Conservation (phyloP, 1,284 basidiomycete genomes). For the Ustilago crameri region DNA sequence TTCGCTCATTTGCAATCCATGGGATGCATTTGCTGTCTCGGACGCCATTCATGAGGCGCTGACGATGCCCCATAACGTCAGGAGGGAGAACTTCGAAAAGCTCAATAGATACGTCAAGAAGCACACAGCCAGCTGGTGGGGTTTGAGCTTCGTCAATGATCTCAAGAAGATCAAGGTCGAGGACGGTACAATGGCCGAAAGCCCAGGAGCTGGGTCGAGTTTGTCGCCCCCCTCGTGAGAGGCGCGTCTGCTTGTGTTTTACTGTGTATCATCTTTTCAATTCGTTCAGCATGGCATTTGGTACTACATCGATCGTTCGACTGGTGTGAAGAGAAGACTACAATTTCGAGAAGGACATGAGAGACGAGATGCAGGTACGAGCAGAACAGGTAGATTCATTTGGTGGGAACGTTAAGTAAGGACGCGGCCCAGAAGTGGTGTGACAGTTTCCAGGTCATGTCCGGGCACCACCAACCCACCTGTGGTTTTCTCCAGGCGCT, state of each 20-base stretch:
- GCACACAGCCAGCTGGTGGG: conserved; percentile 67
- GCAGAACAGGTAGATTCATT: no score
- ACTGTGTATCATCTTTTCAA: background rate
- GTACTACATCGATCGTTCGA: background rate
- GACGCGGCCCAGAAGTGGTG: conserved; percentile 32
- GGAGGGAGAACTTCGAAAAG: conserved; percentile 91
- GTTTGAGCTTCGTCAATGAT: conserved; percentile 62
- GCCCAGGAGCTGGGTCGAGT: conserved; percentile 22
- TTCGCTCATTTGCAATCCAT: conserved; percentile 67
- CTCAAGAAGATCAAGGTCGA: conserved; percentile 52
- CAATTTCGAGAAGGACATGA: background rate
- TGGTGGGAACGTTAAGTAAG: conserved; percentile 10
- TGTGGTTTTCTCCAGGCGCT: conserved; percentile 52
- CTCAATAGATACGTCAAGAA: conserved; percentile 76
- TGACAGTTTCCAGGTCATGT: conserved; percentile 45
- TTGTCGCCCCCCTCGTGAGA: conserved; percentile 15
- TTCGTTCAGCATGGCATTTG: background rate
- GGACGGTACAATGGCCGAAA: conserved; percentile 28
- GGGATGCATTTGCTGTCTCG: conserved; percentile 83
- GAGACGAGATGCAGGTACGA: no score
- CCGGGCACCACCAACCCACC: conserved; percentile 51
- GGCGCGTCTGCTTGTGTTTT: background rate
- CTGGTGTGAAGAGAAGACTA: background rate
- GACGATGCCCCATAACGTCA: conserved; percentile 82
- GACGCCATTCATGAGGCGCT: conserved; percentile 94